phyloP scores from a whole-genome alignment of 2,329 filamentous ascomycete genomes.

The Apiospora hydei region DNA sequence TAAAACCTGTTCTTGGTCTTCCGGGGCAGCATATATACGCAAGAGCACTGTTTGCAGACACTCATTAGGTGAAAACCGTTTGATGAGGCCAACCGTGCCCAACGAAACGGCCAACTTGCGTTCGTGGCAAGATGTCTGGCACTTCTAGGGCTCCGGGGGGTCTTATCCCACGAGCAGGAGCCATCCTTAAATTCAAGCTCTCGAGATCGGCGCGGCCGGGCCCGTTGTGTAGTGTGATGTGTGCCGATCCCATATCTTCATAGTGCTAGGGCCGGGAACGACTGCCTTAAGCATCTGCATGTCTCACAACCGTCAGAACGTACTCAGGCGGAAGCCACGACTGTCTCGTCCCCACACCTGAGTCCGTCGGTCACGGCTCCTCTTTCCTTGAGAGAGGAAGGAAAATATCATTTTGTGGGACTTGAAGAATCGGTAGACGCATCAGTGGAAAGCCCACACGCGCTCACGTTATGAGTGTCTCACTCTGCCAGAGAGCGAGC shows the following conservation, averaged over 20 bases:
- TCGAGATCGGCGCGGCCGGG: neutral
- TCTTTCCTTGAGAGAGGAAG: too few species aligned
- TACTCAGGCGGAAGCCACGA: neutral
- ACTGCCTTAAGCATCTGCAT: neutral
- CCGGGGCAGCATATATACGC: neutral
- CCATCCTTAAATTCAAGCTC: neutral
- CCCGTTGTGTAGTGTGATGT: neutral
- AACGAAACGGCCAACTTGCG: neutral
- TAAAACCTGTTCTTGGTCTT: too few species aligned
- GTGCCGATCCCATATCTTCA: neutral
- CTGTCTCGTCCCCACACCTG: neutral
- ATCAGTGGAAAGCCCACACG: neutral
- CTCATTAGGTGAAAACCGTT: neutral
- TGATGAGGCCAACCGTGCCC: neutral
- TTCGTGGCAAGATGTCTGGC: neutral
- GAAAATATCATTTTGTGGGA: too few species aligned
- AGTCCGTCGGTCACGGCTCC: neutral
- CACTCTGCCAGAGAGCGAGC: neutral
- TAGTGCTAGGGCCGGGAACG: too few species aligned
- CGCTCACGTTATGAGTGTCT: neutral
- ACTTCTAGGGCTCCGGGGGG: neutral
- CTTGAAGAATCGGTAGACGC: neutral
- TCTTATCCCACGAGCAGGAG: neutral
- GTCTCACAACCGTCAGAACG: neutral
- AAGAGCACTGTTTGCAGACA: rapidly evolving